phyloP scores from a whole-genome alignment of 768 basidiomycete species.

The Lactarius sanguifluus region DNA sequence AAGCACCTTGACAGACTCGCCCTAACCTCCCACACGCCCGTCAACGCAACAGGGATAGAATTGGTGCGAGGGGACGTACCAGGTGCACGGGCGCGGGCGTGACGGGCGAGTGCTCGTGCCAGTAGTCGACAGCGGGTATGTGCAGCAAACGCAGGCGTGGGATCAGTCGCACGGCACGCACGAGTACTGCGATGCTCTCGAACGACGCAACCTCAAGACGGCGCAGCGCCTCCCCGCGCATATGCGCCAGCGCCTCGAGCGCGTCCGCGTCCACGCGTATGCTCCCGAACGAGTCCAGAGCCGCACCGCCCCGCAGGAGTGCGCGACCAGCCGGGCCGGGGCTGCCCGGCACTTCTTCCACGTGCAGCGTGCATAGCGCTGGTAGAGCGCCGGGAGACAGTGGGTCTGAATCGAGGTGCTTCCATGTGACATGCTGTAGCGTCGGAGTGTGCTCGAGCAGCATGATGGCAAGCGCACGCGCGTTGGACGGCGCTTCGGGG shows the following conservation, averaged over 20 bases:
- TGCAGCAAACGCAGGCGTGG: background rate
- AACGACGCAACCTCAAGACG: background rate
- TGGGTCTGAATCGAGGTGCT: background rate
- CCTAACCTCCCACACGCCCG: background rate
- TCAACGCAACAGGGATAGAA: background rate
- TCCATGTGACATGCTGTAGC: no score
- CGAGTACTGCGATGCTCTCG: slow-evolving; percentile 2
- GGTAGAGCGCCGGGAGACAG: background rate
- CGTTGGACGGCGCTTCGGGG: background rate
- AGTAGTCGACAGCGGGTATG: slow-evolving; percentile 10
- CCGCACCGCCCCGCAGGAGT: background rate
- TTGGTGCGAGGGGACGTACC: background rate
- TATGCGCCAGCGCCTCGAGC: background rate
- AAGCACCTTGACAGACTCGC: slow-evolving; percentile 1
- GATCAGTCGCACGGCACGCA: background rate
- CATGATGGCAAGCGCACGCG: background rate
- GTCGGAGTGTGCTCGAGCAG: no score
- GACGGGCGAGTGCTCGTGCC: slow-evolving; percentile 6
- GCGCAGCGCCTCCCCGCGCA: background rate
- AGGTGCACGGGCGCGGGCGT: slow-evolving; percentile 1
- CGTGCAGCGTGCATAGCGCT: slow-evolving; percentile 29
- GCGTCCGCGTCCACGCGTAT: background rate
- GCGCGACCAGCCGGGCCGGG: background rate
- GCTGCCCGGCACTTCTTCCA: background rate
- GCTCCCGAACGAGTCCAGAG: background rate